Base-by-base conservation (phyloP, 225 moss, liverwort and hornwort genomes). In the Bryum argenteum region DNA sequence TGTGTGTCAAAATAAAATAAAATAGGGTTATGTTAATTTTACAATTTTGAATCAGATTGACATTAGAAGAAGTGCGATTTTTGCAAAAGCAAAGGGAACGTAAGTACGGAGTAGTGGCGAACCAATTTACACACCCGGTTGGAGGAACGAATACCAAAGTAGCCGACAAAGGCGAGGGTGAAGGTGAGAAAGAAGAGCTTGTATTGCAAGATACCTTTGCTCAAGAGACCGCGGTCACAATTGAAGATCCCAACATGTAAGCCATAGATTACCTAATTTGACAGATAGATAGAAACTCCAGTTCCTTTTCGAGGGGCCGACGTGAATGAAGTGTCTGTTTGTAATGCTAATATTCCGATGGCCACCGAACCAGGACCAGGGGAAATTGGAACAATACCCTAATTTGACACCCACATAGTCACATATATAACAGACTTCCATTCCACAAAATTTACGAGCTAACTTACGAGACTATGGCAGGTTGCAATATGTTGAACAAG, bases 211-310 rank as follows among this genome's bases (percentile, higher is more conserved):
- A 97, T 61, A 97, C 78, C 11, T 82, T 82, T 19, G 82, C 82
- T 5, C 78, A 79, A 67, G 82, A 82, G 38, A 82, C 82, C 2
- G 76, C 79, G 3, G 75, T 97, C 8, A 97, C 93, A 43, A 89
- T 94, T 20, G 93, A 97, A 85, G 96, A 97, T 70, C 96, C 93
- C 22, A 97, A 94, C 76, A 92, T 97, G 96, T 93, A 81, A 79
- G 83, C 45, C 45, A 45, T 13, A 45, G 45, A 45, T n/a, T n/a
- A 2, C 28, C 5, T 2, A 5, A 2, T 28, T 28, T 28, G 28
- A 28, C 5, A 5, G n/a, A n/a, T n/a, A n/a, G n/a, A n/a, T n/a
- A n/a, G n/a, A n/a, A n/a, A n/a, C n/a, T n/a, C n/a, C n/a, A n/a
- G n/a, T n/a, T n/a, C n/a, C n/a, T n/a, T n/a, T n/a, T n/a, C n/a